These are phyloP conservation scores for Diaporthe destruens DNA, from an alignment of 2,329 filamentous ascomycete species.

Conservation along the genomic window DNA sequence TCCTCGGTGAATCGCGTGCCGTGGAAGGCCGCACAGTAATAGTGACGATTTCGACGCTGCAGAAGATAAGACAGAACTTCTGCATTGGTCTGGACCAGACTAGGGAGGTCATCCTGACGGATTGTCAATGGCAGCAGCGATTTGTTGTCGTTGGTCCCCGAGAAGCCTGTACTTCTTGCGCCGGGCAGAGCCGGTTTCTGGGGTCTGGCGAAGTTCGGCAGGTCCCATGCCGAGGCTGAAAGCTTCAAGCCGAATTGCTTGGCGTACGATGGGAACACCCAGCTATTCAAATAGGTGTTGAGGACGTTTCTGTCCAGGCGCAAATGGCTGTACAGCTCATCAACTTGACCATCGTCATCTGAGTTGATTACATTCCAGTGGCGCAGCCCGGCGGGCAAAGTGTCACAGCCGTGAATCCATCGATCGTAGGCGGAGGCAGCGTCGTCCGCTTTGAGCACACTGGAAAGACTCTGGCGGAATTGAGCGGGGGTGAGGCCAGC, in stretches of 20 bases:
- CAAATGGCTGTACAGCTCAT: conserved; percentile 63
- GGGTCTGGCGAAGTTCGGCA: conserved; percentile 60
- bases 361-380: conserved; percentile 71
- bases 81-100: conserved; percentile 71
- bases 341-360: conserved; percentile 65
- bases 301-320: conserved; percentile 63
- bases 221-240: conserved; percentile 76
- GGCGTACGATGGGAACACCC: conserved; percentile 75
- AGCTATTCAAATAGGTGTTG: conserved; percentile 72
- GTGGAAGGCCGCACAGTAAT: conserved; percentile 52
- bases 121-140: conserved; percentile 72
- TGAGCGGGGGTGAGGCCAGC: conserved; percentile 64
- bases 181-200: conserved; percentile 51
- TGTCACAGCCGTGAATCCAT: conserved; percentile 56
- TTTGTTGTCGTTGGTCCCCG: conserved; percentile 77
- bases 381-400: conserved; percentile 59
- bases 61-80: conserved; percentile 72
- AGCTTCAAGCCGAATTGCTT: conserved; percentile 75
- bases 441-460: conserved; percentile 67
- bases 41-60: conserved; percentile 62
- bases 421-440: conserved; percentile 67
- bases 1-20: conserved; percentile 56
- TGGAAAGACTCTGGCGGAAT: conserved; percentile 61
- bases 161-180: conserved; percentile 71
- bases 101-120: conserved; percentile 68